phyloP scores from a whole-genome alignment of 1,284 basidiomycete species.

The Mycena citricolor region DNA sequence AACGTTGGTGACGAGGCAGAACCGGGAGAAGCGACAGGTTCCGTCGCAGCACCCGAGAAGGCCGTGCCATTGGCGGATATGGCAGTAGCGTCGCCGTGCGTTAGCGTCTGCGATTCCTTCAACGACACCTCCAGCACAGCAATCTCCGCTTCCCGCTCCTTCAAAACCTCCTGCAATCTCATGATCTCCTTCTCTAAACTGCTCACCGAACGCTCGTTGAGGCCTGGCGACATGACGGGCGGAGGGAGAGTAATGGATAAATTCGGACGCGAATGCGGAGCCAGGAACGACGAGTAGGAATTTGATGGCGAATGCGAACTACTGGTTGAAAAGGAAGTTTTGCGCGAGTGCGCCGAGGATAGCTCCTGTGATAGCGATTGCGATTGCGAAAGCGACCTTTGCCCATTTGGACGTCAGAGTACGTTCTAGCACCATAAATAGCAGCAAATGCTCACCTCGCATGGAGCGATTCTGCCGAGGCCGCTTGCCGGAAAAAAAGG shows the following conservation, averaged over 20 bases:
- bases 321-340: conserved; percentile 73
- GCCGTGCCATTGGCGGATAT: conserved; percentile 26
- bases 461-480: conserved; percentile 81
- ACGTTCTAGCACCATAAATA: conserved; percentile 8
- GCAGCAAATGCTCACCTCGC: conserved; percentile 54
- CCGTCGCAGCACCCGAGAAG: conserved; percentile 14
- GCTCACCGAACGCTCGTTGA: conserved; percentile 70
- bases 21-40: conserved; percentile 4
- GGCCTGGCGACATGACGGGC: conserved; percentile 38
- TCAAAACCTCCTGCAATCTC: conserved; percentile 85
- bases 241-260: conserved; percentile 60
- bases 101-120: conserved; percentile 46
- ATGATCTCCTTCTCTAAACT: conserved; percentile 92
- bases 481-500: conserved; percentile 83
- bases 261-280: conserved; percentile 45
- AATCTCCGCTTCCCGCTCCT: conserved; percentile 87
- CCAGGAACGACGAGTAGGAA: conserved; percentile 36
- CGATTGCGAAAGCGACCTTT: conserved; percentile 81
- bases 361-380: conserved; percentile 95
- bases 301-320: conserved; percentile 58
- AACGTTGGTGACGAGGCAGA: conserved; percentile 18
- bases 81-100: no score
- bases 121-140: conserved; percentile 69
- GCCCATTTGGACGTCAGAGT: conserved; percentile 21
- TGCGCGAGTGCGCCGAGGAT: conserved; percentile 85